Percentiles rank a stretch among this genome's conserved stretches.
phyloP scores from a whole-genome alignment of 257 asterid genomes.

The Capsicum chinense region DNA sequence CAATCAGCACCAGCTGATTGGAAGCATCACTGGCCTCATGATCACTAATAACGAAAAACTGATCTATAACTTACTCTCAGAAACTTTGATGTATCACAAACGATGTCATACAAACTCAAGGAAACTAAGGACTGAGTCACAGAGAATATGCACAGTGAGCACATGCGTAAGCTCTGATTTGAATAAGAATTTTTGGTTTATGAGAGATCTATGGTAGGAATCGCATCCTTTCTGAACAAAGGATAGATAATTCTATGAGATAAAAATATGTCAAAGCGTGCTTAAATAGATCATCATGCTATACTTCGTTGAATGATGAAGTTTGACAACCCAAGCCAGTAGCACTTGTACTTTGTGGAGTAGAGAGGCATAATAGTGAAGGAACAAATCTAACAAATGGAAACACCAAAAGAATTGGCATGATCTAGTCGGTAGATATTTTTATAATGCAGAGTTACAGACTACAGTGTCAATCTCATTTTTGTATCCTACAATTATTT shows the following conservation, averaged over 20 bases:
- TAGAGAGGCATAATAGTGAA: neutral
- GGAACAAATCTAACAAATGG: neutral
- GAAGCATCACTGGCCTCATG: neutral
- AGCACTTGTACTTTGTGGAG: neutral
- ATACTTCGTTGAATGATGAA: neutral
- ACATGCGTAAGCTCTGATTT: neutral
- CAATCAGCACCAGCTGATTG: slow-evolving; percentile 63
- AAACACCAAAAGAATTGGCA: neutral
- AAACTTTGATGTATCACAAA: neutral
- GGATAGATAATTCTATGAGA: neutral
- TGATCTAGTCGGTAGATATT: neutral
- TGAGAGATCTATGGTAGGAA: neutral
- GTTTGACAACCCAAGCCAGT: slow-evolving; percentile 2
- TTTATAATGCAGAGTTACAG: neutral
- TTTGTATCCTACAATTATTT: neutral
- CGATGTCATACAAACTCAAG: neutral
- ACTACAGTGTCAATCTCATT: neutral
- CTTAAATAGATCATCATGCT: neutral
- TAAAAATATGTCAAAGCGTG: neutral
- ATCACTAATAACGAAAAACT: neutral
- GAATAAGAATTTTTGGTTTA: slow-evolving; percentile 1
- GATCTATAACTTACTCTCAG: neutral
- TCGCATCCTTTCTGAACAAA: neutral
- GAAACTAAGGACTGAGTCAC: neutral
- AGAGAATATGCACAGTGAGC: neutral